A percentile compares a stretch with the other conserved stretches of the same genome.
phyloP scores from a whole-genome alignment of 768 basidiomycete genomes.

The Lactifluus pinguis region DNA sequence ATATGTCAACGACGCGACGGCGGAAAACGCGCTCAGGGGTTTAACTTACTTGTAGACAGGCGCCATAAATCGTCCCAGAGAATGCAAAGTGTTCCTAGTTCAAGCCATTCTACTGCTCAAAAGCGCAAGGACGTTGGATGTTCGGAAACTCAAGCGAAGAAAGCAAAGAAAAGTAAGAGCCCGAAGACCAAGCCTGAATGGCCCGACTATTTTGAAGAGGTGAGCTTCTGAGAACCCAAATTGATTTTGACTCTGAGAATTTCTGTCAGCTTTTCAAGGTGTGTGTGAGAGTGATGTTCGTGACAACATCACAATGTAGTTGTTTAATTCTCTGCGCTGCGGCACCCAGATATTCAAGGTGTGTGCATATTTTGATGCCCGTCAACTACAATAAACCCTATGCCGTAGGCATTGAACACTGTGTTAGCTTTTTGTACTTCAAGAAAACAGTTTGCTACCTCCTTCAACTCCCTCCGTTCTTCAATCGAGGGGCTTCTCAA shows the following conservation, averaged over 20 bases:
- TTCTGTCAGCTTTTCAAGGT: constrained; percentile 14
- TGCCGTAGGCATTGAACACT: constrained; percentile 68
- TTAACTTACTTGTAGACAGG: no score
- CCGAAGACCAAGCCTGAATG: constrained; percentile 29
- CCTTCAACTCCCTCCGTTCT: constrained; percentile 62
- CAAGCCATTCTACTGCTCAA: background rate
- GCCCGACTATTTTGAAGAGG: constrained; percentile 57
- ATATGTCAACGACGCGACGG: background rate
- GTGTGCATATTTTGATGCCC: background rate
- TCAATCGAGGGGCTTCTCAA: constrained; percentile 79
- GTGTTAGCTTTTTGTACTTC: constrained; percentile 83
- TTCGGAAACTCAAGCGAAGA: background rate
- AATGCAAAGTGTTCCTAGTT: constrained; percentile 1
- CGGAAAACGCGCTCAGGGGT: background rate
- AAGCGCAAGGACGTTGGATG: background rate
- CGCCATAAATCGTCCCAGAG: background rate
- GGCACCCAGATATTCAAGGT: constrained; percentile 13
- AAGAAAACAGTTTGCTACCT: constrained; percentile 69
- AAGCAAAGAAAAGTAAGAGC: background rate
- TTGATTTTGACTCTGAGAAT: background rate
- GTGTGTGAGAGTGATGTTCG: background rate
- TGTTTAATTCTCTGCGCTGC: background rate
- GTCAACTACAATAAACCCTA: background rate
- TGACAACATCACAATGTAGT: no score
- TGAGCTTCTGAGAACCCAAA: constrained; percentile 24